A percentile compares a stretch with the other conserved stretches of the same genome.
These are phyloP conservation scores for Skeletonema grethae DNA, from an alignment of 108 stramenopile species.

Conservation along the genomic window DNA sequence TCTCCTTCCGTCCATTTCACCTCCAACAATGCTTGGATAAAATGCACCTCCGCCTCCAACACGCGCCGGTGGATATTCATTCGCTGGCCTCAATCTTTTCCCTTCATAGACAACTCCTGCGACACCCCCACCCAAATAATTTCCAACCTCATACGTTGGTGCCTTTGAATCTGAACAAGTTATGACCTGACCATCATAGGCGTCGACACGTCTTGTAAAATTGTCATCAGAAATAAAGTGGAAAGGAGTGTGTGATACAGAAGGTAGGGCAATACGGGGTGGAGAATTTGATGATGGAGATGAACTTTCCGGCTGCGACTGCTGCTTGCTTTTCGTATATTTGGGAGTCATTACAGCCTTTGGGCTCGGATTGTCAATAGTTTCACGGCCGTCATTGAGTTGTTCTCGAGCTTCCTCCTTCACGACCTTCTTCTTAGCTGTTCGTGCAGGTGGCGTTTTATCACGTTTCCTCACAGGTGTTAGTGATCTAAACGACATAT, in stretches of 20 bases:
- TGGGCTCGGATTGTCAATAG: neutral
- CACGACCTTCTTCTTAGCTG: neutral
- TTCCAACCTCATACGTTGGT: conserved; percentile 81
- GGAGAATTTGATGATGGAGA: neutral
- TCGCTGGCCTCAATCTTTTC: conserved; percentile 66
- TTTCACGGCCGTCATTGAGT: neutral
- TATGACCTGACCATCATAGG: conserved; percentile 83
- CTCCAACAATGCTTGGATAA: conserved; percentile 4
- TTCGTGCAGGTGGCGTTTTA: neutral
- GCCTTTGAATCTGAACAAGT: conserved; percentile 57
- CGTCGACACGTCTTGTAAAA: conserved; percentile 65
- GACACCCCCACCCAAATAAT: conserved; percentile 87
- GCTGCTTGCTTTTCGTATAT: neutral
- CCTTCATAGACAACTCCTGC: conserved; percentile 90
- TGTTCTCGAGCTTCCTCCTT: neutral
- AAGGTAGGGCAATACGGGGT: neutral
- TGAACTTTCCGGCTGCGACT: neutral
- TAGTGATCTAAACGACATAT: neutral
- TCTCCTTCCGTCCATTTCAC: neutral
- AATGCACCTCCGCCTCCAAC: conserved; percentile 50
- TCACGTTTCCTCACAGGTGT: neutral
- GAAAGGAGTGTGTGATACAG: conserved; percentile 11
- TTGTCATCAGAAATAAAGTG: conserved; percentile 42
- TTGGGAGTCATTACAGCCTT: neutral
- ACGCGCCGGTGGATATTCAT: conserved; percentile 69